Base-by-base conservation (phyloP, 129 eudicot genomes). In the Arctium lappa region DNA sequence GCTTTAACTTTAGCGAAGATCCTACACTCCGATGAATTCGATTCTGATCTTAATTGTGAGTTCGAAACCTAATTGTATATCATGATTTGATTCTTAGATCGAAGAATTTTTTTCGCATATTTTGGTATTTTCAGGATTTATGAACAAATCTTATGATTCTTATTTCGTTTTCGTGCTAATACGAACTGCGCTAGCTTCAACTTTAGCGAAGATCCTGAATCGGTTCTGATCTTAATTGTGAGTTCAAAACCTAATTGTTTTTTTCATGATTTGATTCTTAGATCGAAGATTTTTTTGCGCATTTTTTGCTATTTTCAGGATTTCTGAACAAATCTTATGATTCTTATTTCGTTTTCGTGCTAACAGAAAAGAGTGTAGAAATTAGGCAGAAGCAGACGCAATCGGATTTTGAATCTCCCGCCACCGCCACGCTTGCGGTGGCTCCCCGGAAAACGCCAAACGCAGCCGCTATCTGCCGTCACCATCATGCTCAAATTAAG, bases 181-280 rank as follows among this genome's bases (percentile, higher is more conserved):
- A 22, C 27, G 27, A 22, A 76, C 39, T 87, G 90, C 73, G 87
- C 18, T 3, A 77, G 80, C 53, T 89, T 89, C 56, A 82, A 89
- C 65, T 87, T 86, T 34, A 42, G 70, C 1, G 76, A 69, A 8
- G 79, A 62, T 32, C 69, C 31, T 73, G 40, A 30, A 73, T 60
- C 27, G 18, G 5, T 60, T 60, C 68, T 5, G 29, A 60, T 16
- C 68, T 0, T 13, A 60, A n/a, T n/a, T 6, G 68, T 60, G 0
- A 60, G 68, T n/a, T 60, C 30, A 5, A 60, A 60, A 60, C 66
- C 66, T 15, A 56, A 56, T 56, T 16, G 66, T 56, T 56, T n/a
- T 60, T 60, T 22, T 22, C 66, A n/a, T 60, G 1, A 16, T 16
- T 16, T 60, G 68, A 9, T 4, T 60, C 8, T 16, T 60, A 60